These are phyloP conservation scores for Marvania coccoides DNA, from an alignment of 139 green algal species.

Conservation along the genomic window DNA sequence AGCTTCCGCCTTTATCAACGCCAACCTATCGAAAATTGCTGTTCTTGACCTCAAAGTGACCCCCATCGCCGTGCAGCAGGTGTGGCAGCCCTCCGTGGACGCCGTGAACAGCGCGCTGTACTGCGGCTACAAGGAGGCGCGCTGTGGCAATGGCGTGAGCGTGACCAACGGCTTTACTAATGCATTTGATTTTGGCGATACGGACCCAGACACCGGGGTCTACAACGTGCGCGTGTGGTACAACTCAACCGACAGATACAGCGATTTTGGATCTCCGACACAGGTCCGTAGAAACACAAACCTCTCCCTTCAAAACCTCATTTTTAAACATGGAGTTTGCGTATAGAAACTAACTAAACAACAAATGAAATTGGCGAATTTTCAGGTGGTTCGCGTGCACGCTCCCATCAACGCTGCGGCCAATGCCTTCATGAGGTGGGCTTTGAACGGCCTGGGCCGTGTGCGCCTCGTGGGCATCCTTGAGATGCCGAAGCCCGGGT, in stretches of 20 bases:
- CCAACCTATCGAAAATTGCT: too few relatives aligned
- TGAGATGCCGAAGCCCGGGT: constrained; percentile 45
- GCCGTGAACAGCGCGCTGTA: constrained; percentile 40
- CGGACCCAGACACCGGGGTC: neutral
- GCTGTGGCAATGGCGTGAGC: constrained; percentile 4
- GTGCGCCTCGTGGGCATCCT: constrained; percentile 37
- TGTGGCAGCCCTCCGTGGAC: neutral
- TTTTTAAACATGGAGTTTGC: too few relatives aligned
- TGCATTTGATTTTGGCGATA: constrained; percentile 33
- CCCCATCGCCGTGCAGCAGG: neutral
- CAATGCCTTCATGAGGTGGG: constrained; percentile 35
- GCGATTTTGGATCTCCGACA: neutral
- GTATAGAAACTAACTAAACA: too few relatives aligned
- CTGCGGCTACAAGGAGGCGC: constrained; percentile 46
- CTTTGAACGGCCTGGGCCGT: neutral
- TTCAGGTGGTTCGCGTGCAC: constrained; percentile 11
- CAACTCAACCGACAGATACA: constrained; percentile 30
- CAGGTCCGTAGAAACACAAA: too few relatives aligned
- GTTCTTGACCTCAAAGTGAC: neutral
- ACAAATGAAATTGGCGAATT: too few relatives aligned
- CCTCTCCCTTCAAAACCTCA: too few relatives aligned
- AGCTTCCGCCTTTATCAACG: too few relatives aligned
- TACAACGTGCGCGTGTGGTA: constrained; percentile 33
- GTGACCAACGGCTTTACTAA: constrained; percentile 5
- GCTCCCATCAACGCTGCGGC: constrained; percentile 31